A percentile compares a stretch with the other conserved stretches of the same genome.
These are phyloP conservation scores for Solanum pimpinellifolium DNA, from an alignment of 257 asterid species.

Conservation along the genomic window DNA sequence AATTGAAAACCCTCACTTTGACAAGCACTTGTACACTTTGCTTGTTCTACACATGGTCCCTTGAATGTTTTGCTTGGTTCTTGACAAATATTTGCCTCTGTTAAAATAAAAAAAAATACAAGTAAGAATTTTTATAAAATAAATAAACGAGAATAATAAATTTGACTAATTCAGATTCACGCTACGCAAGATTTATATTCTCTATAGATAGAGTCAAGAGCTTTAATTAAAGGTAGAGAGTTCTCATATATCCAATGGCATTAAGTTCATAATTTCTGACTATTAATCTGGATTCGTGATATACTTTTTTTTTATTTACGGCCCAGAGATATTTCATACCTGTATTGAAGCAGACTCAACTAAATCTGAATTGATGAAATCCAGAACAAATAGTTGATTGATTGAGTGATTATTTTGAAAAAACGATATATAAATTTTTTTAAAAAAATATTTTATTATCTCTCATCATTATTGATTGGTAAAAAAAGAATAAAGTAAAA, in stretches of 20 bases:
- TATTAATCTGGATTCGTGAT: no score
- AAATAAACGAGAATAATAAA: background rate
- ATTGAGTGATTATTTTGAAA: background rate
- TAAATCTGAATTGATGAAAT: no score
- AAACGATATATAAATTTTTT: no score
- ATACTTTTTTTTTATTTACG: no score
- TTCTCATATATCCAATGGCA: background rate
- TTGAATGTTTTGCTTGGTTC: background rate
- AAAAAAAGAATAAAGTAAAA: background rate
- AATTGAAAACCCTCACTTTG: background rate
- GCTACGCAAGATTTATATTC: no score
- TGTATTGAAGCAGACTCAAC: no score
- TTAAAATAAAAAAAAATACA: no score
- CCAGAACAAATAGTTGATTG: background rate
- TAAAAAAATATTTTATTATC: no score
- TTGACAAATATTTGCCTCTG: background rate
- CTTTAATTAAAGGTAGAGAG: background rate
- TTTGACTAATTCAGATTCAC: background rate
- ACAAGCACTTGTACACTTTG: background rate
- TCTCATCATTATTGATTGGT: no score
- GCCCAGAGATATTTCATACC: no score
- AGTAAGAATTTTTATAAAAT: background rate
- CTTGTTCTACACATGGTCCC: background rate
- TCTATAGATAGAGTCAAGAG: no score
- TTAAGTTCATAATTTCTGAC: no score